Evolutionary conservation across 2,329 filamentous ascomycete species (phyloP), one percentile per base, ranked within the genome.

Genomic region (Orbilia oligospora): DNA sequence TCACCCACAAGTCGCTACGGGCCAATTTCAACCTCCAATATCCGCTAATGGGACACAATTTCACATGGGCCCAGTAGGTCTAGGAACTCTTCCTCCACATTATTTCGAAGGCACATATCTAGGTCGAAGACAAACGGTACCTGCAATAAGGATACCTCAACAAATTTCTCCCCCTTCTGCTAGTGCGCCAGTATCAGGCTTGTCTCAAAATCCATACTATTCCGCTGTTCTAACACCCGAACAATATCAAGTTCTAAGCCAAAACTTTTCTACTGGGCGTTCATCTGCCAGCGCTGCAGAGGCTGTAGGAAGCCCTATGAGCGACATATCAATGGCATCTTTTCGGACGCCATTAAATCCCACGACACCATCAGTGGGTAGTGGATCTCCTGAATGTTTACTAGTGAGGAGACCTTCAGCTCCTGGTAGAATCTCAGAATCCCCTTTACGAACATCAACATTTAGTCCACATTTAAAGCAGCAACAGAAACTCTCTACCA

Each of bases 21-120:
- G 30, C 18, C 65, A 41, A n/a, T 38, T 56, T 4, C 64, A 38
- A 36, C 9, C 69, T 20, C 64, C 58, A 24, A 27, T 61, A 61
- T 10, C 33, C 20, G 27, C 27, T 3, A 27, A 30, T 5, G 67
- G 73, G 6, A 63, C 67, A 8, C 58, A 66, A 20, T 66, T 71
- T 14, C 20, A 77, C 20, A 68, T 67, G 41, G 61, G 49, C 2
- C 67, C 73, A 20, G 14, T 78, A 20, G 68, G 75, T 6, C 18
- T 68, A 22, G 64, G 68, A 4, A 68, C 68, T 10, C 12, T 78
- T 6, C 61, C 51, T 27, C 68, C 68, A 5, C 30, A 56, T 12
- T 36, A 36, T 10, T 78, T 44, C 22, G 36, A 68, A 18, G 48
- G 48, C 6, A 69, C 68, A 38, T 18, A 24, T n/a, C 63, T 72